Percentiles rank a stretch among this genome's conserved stretches.
Conservation (phyloP, 1,284 basidiomycete genomes). For the Thecaphora thlaspeos region DNA sequence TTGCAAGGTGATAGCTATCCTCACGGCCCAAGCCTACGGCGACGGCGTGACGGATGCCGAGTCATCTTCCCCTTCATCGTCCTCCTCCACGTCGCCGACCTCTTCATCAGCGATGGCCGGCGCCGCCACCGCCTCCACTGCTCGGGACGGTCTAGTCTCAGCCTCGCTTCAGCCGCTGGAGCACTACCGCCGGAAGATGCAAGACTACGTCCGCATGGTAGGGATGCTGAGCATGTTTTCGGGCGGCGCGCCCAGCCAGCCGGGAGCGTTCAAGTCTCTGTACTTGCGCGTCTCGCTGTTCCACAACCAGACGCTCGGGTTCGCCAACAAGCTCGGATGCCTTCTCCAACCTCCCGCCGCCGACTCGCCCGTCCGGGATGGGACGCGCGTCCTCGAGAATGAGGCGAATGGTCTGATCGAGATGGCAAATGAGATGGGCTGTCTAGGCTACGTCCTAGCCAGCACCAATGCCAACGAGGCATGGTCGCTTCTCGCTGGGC, state of each 20-base stretch:
- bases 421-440: slow-evolving; percentile 16
- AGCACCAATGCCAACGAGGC: slow-evolving; percentile 13
- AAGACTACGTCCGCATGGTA: slow-evolving; percentile 34
- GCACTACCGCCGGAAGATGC: slow-evolving; percentile 27
- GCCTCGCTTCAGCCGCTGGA: slow-evolving; percentile 14
- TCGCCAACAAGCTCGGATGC: slow-evolving; percentile 11
- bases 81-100: neutral
- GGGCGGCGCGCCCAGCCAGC: slow-evolving; percentile 7
- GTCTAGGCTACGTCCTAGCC: slow-evolving; percentile 22
- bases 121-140: too few relatives aligned
- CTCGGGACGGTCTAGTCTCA: neutral
- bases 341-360: slow-evolving; percentile 7
- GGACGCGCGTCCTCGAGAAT: slow-evolving; percentile 6
- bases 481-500: slow-evolving; percentile 7
- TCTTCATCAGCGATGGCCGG: neutral
- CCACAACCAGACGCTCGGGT: slow-evolving; percentile 20
- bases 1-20: slow-evolving; percentile 8
- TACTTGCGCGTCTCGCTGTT: slow-evolving; percentile 23
- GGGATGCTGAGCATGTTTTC: slow-evolving; percentile 25
- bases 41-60: neutral
- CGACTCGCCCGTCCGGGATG: slow-evolving; percentile 4
- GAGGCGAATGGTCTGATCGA: slow-evolving; percentile 23
- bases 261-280: slow-evolving; percentile 14
- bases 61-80: neutral
- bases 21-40: neutral